Conservation (phyloP, 1,139 yeast genomes). For the Pichia sp. region DNA sequence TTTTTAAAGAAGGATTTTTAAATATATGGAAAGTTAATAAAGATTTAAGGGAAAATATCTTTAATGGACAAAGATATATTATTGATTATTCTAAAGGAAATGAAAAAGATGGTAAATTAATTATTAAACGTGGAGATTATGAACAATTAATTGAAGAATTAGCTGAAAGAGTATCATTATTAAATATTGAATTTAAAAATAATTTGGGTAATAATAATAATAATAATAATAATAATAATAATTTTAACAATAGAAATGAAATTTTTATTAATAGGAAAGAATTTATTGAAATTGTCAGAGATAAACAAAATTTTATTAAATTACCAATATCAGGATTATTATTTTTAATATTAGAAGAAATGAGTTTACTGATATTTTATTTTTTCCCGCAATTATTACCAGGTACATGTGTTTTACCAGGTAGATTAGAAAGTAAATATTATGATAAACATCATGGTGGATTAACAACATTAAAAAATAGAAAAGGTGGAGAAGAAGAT, state of each 20-base stretch:
- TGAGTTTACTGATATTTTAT: conserved; percentile 55
- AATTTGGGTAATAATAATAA: conserved; percentile 14
- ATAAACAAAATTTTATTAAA: conserved; percentile 50
- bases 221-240: not conserved
- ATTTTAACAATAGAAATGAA: conserved; percentile 12
- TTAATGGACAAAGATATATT: conserved; percentile 20
- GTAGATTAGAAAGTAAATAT: conserved; percentile 32
- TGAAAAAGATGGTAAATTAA: conserved; percentile 17
- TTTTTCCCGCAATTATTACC: conserved; percentile 61
- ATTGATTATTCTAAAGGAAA: conserved; percentile 22
- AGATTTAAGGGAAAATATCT: conserved; percentile 17
- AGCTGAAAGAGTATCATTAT: conserved; percentile 19
- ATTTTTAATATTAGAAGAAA: conserved; percentile 54
- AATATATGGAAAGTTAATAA: conserved; percentile 44
- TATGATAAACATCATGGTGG: conserved; percentile 17
- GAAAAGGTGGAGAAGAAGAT: not conserved
- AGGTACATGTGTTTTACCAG: conserved; percentile 60
- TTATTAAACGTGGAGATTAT: conserved; percentile 5
- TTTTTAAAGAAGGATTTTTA: conserved; percentile 47
- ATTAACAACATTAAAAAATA: conserved; percentile 19
- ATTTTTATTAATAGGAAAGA: conserved; percentile 47
- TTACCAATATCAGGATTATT: conserved; percentile 59
- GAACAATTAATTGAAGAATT: conserved; percentile 16
- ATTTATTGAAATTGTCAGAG: conserved; percentile 51
- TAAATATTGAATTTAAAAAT: conserved; percentile 22